These are phyloP conservation scores for Colletotrichum sp. DNA, from an alignment of 2,329 filamentous ascomycete genomes.

Conservation along the genomic window DNA sequence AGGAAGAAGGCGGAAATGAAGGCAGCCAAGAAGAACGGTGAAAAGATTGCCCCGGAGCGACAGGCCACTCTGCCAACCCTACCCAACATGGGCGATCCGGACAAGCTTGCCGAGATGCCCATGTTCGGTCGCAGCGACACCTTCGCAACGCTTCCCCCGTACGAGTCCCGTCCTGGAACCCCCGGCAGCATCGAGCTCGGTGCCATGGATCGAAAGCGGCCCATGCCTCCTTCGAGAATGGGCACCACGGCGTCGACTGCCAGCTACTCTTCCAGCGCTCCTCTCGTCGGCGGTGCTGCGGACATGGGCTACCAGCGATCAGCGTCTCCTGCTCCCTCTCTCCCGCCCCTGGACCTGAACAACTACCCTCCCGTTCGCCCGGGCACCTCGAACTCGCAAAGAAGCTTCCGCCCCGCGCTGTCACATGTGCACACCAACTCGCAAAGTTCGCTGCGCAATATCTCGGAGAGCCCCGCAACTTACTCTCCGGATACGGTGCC, in stretches of 20 bases:
- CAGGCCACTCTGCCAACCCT: slow-evolving; percentile 73
- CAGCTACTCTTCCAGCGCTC: slow-evolving; percentile 69
- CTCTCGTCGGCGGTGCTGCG: slow-evolving; percentile 63
- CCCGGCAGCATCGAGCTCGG: slow-evolving; percentile 57
- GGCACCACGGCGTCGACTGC: slow-evolving; percentile 60
- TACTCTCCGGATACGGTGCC: slow-evolving; percentile 31
- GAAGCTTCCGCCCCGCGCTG: slow-evolving; percentile 32
- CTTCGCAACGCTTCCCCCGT: slow-evolving; percentile 64
- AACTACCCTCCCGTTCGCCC: slow-evolving; percentile 34
- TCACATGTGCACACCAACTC: slow-evolving; percentile 25
- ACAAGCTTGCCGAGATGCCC: slow-evolving; percentile 64
- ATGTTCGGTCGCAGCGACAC: slow-evolving; percentile 64
- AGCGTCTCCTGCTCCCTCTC: slow-evolving; percentile 38
- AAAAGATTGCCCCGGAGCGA: slow-evolving; percentile 52
- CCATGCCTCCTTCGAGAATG: slow-evolving; percentile 44
- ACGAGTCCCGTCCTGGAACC: slow-evolving; percentile 63
- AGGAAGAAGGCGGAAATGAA: slow-evolving; percentile 55
- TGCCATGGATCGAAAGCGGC: slow-evolving; percentile 56
- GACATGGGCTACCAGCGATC: slow-evolving; percentile 60
- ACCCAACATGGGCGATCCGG: slow-evolving; percentile 49
- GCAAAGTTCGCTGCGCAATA: slow-evolving; percentile 12
- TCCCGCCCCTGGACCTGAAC: slow-evolving; percentile 34
- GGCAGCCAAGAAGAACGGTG: slow-evolving; percentile 56
- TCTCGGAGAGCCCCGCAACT: slow-evolving; percentile 33
- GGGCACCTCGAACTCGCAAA: slow-evolving; percentile 39